Percentiles rank a stretch among this genome's conserved stretches.
phyloP scores from a whole-genome alignment of 805 yeast genomes.

The Saccharomycopsis guyanensis region DNA sequence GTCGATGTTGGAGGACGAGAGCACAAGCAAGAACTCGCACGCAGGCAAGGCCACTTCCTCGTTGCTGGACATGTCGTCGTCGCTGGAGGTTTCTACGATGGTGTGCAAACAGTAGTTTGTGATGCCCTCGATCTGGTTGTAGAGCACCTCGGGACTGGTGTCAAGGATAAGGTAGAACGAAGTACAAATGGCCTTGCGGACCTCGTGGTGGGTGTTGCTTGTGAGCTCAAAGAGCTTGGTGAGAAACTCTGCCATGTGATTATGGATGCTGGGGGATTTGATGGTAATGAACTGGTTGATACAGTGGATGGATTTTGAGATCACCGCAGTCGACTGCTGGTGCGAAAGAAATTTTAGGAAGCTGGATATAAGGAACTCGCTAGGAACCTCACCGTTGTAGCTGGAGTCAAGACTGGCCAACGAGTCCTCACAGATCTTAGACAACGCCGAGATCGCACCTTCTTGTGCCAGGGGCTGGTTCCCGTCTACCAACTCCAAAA shows the following conservation, averaged over 20 bases:
- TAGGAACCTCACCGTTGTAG: constrained; percentile 58
- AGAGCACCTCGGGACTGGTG: constrained; percentile 69
- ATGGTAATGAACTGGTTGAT: constrained; percentile 68
- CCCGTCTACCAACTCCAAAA: constrained; percentile 54
- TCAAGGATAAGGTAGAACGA: constrained; percentile 69
- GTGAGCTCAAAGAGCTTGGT: constrained; percentile 64
- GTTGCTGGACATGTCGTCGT: constrained; percentile 26
- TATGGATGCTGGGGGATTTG: constrained; percentile 56
- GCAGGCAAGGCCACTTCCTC: constrained; percentile 85
- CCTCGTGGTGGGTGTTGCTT: constrained; percentile 44
- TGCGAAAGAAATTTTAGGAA: constrained; percentile 45
- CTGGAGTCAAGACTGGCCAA: constrained; percentile 56
- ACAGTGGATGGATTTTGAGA: constrained; percentile 61
- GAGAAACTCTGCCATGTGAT: constrained; percentile 60
- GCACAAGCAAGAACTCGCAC: constrained; percentile 78
- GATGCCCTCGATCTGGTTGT: constrained; percentile 81
- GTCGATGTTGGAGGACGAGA: constrained; percentile 54
- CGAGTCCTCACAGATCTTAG: constrained; percentile 88
- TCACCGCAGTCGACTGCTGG: constrained; percentile 35
- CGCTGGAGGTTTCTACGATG: constrained; percentile 35
- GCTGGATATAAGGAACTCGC: constrained; percentile 57
- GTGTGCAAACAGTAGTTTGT: constrained; percentile 77
- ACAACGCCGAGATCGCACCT: constrained; percentile 74
- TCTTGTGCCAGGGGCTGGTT: constrained; percentile 42
- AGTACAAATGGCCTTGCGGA: constrained; percentile 68